These are phyloP conservation scores for Suhomyces faveliae DNA, from an alignment of 805 yeast species.

Conservation along the genomic window DNA sequence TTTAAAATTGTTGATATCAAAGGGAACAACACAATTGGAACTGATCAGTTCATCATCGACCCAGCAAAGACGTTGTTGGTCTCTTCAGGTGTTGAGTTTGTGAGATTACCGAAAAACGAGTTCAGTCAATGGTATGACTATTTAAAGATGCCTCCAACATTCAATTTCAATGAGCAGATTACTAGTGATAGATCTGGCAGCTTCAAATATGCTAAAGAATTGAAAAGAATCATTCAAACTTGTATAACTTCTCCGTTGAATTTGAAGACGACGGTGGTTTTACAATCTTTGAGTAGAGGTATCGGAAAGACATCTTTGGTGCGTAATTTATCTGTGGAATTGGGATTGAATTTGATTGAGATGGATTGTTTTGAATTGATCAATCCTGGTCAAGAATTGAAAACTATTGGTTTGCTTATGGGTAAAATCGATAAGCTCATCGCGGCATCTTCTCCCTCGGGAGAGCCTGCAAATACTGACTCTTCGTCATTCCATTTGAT, in stretches of 20 bases:
- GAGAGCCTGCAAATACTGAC: constrained; percentile 8
- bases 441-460: constrained; percentile 32
- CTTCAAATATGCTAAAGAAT: constrained; percentile 48
- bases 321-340: constrained; percentile 48
- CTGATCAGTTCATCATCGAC: constrained; percentile 57
- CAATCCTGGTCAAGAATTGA: constrained; percentile 69
- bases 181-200: constrained; percentile 19
- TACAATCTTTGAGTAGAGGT: constrained; percentile 69
- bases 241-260: constrained; percentile 39
- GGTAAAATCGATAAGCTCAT: constrained; percentile 72
- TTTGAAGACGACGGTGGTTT: constrained; percentile 59
- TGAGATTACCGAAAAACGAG: constrained; percentile 34
- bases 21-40: constrained; percentile 23
- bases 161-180: constrained; percentile 29
- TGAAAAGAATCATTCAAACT: constrained; percentile 57
- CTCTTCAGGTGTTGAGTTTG: constrained; percentile 59
- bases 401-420: constrained; percentile 71
- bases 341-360: constrained; percentile 66
- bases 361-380: constrained; percentile 68
- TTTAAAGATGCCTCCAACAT: constrained; percentile 41
- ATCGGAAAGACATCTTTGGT: constrained; percentile 77
- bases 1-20: constrained; percentile 62
- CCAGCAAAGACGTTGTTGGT: constrained; percentile 66
- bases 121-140: constrained; percentile 47
- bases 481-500: constrained; percentile 41